These are phyloP conservation scores for Eimeria falciformis DNA, from an alignment of 169 alveolate species.

Conservation along the genomic window DNA sequence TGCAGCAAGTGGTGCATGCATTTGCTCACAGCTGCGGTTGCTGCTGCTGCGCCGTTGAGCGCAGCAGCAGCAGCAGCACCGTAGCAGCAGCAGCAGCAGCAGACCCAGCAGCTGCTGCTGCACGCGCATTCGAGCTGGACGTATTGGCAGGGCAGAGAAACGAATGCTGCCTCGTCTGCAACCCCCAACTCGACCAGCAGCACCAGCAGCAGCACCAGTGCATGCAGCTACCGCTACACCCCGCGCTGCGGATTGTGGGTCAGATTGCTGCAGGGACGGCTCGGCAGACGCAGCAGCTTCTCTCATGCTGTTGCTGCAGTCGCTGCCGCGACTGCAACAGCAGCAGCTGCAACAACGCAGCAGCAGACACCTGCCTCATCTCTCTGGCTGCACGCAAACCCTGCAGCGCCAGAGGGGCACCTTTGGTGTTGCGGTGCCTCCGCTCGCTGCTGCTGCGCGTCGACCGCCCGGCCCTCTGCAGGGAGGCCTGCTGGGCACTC, in stretches of 20 bases:
- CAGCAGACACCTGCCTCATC: not conserved
- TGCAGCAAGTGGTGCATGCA: conserved; percentile 45
- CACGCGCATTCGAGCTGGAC: conserved; percentile 27
- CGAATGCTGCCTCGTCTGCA: conserved; percentile 48
- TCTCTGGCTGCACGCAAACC: not conserved
- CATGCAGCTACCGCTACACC: conserved; percentile 38
- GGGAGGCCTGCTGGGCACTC: conserved; percentile 63
- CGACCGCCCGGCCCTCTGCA: not conserved
- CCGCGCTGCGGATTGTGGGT: conserved; percentile 70
- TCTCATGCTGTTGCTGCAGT: conserved; percentile 40
- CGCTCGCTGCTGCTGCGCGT: not conserved
- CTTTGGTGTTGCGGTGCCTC: conserved; percentile 22
- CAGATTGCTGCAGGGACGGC: conserved; percentile 65
- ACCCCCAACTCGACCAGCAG: not conserved
- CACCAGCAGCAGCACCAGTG: conserved; percentile 31
- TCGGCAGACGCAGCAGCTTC: conserved; percentile 59
- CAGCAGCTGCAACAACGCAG: not conserved
- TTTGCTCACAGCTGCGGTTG: conserved; percentile 64
- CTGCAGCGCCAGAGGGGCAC: conserved; percentile 40
- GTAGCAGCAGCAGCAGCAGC: not conserved
- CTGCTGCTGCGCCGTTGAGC: conserved; percentile 64
- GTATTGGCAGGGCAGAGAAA: conserved; percentile 2
- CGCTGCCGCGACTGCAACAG: not conserved
- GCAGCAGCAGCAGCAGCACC: not conserved
- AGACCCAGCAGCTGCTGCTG: not conserved